Percentiles rank a stretch among this genome's conserved stretches.
Conservation (phyloP, 768 basidiomycete species). For the Mrakia frigida region DNA sequence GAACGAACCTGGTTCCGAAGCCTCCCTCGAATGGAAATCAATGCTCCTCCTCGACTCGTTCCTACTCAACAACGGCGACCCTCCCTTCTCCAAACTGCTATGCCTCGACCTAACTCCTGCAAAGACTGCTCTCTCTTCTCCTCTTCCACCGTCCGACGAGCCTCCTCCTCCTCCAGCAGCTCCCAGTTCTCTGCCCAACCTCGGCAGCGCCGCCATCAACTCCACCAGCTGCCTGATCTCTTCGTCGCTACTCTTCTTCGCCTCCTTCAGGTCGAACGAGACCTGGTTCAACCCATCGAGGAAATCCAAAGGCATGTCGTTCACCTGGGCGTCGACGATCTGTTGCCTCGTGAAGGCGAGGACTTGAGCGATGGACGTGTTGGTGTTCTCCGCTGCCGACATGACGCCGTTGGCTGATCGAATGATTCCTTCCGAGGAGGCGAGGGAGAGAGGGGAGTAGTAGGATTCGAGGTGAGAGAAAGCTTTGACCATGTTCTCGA, state of each 20-base stretch:
- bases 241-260: constrained; percentile 12
- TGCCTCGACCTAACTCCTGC: not conserved
- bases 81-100: not conserved
- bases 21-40: constrained; percentile 1
- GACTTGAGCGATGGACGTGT: constrained; percentile 9
- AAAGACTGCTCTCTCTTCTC: not conserved
- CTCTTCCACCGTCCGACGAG: not conserved
- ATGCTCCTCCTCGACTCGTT: constrained; percentile 13
- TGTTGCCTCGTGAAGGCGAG: not conserved
- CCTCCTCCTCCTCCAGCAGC: not conserved
- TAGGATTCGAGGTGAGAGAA: constrained; percentile 2
- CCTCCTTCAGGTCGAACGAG: not conserved
- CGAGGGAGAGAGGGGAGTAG: constrained; percentile 1
- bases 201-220: not conserved
- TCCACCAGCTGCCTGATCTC: not conserved
- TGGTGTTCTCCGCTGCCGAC: not conserved
- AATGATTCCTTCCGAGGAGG: not conserved
- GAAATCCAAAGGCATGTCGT: not conserved
- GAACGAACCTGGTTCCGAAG: not conserved
- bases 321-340: constrained; percentile 2
- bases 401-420: not conserved
- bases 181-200: not conserved
- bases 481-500: not conserved
- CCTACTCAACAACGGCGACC: not conserved
- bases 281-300: not conserved